Percentiles rank a stretch among this genome's conserved stretches.
These are phyloP conservation scores for Yamadazyma scolyti DNA, from an alignment of 805 yeast species.

Conservation along the genomic window DNA sequence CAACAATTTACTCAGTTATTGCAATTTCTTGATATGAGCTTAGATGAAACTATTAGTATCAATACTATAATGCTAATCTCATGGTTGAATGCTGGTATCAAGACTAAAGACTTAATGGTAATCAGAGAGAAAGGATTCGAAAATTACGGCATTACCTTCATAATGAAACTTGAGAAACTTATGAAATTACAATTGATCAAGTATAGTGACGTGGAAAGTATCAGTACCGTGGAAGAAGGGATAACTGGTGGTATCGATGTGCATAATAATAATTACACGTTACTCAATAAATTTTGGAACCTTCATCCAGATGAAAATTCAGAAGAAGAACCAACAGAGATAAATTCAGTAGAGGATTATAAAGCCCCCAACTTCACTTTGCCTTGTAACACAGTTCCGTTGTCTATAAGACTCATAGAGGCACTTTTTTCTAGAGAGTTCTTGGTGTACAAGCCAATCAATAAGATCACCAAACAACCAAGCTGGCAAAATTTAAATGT, in stretches of 20 bases:
- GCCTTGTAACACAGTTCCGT: constrained; percentile 77
- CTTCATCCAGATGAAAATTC: constrained; percentile 41
- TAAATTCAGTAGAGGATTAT: constrained; percentile 21
- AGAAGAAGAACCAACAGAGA: constrained; percentile 10
- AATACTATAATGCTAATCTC: constrained; percentile 57
- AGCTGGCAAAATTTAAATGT: constrained; percentile 44
- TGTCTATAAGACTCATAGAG: constrained; percentile 67
- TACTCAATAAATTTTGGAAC: constrained; percentile 43
- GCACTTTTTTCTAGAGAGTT: constrained; percentile 58
- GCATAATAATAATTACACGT: constrained; percentile 30
- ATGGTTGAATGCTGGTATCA: constrained; percentile 63
- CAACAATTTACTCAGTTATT: constrained; percentile 21
- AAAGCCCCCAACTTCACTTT: constrained; percentile 58
- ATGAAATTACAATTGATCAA: constrained; percentile 46
- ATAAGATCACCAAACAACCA: constrained; percentile 31
- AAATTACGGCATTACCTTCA: constrained; percentile 59
- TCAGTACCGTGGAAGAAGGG: constrained; percentile 22
- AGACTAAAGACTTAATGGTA: constrained; percentile 55
- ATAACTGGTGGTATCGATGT: constrained; percentile 28
- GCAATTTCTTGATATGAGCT: constrained; percentile 39
- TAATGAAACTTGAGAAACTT: constrained; percentile 46
- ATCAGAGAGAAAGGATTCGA: constrained; percentile 56
- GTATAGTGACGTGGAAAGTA: constrained; percentile 17
- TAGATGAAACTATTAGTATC: constrained; percentile 41
- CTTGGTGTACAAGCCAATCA: constrained; percentile 37